Conservation (phyloP, 2,329 filamentous ascomycete genomes). For the Ceratocystis harringtonii region DNA sequence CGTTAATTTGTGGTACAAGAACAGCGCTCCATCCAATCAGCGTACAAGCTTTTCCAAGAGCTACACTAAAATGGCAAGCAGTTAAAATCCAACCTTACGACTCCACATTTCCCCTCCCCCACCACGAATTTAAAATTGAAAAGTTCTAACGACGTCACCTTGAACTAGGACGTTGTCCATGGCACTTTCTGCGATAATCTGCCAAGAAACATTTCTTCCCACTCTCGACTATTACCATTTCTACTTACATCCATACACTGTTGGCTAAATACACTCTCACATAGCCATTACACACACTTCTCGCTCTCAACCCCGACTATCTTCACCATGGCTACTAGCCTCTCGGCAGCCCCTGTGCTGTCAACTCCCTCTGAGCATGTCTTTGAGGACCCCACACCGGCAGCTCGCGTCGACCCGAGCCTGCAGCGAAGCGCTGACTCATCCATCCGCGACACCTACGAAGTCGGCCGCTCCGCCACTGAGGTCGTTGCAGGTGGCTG, state of each 20-base stretch:
- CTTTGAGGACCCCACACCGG: constrained; percentile 36
- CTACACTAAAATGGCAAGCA: neutral
- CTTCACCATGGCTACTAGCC: constrained; percentile 31
- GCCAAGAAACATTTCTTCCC: too few species aligned
- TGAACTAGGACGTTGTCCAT: too few species aligned
- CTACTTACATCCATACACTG: too few species aligned
- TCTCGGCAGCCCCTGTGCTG: constrained; percentile 42
- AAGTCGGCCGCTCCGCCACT: constrained; percentile 61
- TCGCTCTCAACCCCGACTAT: neutral
- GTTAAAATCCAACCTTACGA: neutral
- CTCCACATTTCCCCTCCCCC: constrained; percentile 8
- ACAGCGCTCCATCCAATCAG: neutral
- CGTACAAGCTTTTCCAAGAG: neutral
- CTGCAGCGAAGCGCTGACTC: constrained; percentile 37
- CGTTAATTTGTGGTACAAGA: neutral
- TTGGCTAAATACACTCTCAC: neutral
- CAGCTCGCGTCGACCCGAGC: constrained; percentile 23
- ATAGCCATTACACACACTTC: neutral
- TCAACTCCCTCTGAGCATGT: constrained; percentile 48
- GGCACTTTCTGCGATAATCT: too few species aligned
- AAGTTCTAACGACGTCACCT: constrained; percentile 9
- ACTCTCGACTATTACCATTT: too few species aligned
- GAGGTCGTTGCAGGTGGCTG: constrained; percentile 63
- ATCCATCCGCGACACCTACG: constrained; percentile 56
- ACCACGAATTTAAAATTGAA: neutral